A percentile compares a stretch with the other conserved stretches of the same genome.
These are phyloP conservation scores for Penicillium sp. DNA, from an alignment of 2,329 filamentous ascomycete species.

Conservation along the genomic window DNA sequence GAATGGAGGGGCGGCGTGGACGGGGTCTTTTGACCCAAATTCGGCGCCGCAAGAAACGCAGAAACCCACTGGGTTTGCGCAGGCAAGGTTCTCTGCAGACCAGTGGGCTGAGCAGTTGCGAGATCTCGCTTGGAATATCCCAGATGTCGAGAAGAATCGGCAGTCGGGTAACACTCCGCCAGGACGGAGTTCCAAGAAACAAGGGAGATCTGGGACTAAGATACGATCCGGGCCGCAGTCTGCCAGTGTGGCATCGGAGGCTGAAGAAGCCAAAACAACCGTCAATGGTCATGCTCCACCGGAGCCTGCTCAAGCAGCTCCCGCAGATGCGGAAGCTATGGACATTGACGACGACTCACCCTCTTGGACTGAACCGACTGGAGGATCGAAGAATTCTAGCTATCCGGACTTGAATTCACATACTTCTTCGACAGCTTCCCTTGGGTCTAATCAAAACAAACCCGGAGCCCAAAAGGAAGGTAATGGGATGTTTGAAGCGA, in stretches of 20 bases:
- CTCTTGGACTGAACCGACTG: slow-evolving; percentile 6
- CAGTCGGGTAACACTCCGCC: slow-evolving; percentile 24
- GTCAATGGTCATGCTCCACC: slow-evolving; percentile 20
- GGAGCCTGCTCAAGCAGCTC: slow-evolving; percentile 12
- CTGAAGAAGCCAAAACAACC: slow-evolving; percentile 35
- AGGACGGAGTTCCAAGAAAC: slow-evolving; percentile 34
- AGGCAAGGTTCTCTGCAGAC: slow-evolving; percentile 36
- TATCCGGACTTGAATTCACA: slow-evolving; percentile 17
- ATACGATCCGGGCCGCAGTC: slow-evolving; percentile 28
- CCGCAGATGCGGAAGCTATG: slow-evolving; percentile 41
- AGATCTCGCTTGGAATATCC: slow-evolving; percentile 30
- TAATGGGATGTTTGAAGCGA: slow-evolving; percentile 4
- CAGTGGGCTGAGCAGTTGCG: slow-evolving; percentile 37
- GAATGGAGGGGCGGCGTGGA: slow-evolving; percentile 17
- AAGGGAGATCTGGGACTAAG: slow-evolving; percentile 25
- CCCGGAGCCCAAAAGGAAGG: slow-evolving; percentile 9
- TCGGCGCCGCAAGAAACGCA: slow-evolving; percentile 14
- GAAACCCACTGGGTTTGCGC: slow-evolving; percentile 28
- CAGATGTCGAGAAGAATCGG: slow-evolving; percentile 25
- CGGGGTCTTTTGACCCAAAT: slow-evolving; percentile 14
- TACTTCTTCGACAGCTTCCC: slow-evolving; percentile 6
- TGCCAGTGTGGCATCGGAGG: slow-evolving; percentile 36
- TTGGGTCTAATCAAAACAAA: slow-evolving; percentile 13
- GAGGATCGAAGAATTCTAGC: slow-evolving; percentile 9
- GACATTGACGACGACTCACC: slow-evolving; percentile 42